Evolutionary conservation across 352 stramenopile genomes (phyloP).

Genomic region (Phytophthora kernoviae): DNA sequence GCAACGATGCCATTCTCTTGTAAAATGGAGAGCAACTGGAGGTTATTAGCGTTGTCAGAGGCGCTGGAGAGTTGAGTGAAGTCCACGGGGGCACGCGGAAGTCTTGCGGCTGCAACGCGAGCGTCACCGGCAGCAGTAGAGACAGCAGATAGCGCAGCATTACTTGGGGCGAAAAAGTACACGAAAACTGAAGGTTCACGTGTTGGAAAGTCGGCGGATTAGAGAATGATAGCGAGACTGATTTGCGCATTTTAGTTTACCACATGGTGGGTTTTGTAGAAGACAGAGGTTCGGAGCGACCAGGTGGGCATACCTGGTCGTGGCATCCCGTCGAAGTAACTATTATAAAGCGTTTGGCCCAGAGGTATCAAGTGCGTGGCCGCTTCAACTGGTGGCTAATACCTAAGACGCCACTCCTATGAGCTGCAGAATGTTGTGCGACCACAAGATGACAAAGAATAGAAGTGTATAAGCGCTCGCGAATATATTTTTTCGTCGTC

Average conservation of each 20-base stretch:
- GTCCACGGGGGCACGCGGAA: constrained; percentile 67
- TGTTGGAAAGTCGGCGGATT: constrained; percentile 18
- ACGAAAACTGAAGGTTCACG: constrained; percentile 4
- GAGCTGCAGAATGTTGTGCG: no score
- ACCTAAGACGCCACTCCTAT: no score
- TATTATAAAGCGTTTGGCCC: no score
- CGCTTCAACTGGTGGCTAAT: no score
- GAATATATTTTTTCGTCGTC: constrained; percentile 29
- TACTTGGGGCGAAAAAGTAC: background rate
- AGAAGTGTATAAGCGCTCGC: background rate
- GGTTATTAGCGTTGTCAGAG: constrained; percentile 35
- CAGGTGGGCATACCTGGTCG: no score
- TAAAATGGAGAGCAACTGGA: constrained; percentile 51
- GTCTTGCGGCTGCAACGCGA: constrained; percentile 34
- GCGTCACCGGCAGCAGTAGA: constrained; percentile 17
- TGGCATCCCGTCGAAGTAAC: no score
- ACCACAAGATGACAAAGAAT: no score
- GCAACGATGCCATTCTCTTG: constrained; percentile 77
- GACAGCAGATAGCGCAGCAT: constrained; percentile 33
- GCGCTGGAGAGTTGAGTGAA: constrained; percentile 47
- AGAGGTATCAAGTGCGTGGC: no score
- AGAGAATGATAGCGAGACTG: constrained; percentile 14
- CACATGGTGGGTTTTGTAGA: constrained; percentile 29
- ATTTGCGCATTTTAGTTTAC: background rate
- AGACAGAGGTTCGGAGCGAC: background rate